phyloP scores from a whole-genome alignment of 2,329 filamentous ascomycete species.

The Xylogone sp. region DNA sequence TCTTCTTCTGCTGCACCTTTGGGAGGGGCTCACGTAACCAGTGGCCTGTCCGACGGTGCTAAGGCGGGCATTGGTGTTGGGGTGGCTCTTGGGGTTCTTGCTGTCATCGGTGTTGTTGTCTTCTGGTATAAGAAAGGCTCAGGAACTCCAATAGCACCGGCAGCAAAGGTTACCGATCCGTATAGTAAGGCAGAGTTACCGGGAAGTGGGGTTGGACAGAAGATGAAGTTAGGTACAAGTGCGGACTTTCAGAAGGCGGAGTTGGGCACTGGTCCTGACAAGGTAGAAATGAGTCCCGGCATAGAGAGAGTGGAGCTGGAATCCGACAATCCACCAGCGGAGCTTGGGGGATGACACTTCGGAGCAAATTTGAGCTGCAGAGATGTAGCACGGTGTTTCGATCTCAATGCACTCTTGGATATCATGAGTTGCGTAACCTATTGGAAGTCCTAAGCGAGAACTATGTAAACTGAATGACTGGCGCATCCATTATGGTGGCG shows the following conservation, averaged over 20 bases:
- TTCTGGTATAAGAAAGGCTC: background rate
- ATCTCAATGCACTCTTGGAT: background rate
- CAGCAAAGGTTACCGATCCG: background rate
- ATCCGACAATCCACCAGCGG: background rate
- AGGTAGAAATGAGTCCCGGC: background rate
- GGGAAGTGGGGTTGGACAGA: background rate
- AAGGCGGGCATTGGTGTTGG: constrained; percentile 11
- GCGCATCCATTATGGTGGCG: background rate
- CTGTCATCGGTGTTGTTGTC: constrained; percentile 2
- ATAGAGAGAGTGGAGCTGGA: background rate
- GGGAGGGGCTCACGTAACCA: background rate
- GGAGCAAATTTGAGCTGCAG: background rate
- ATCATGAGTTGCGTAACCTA: background rate
- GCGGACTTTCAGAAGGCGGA: background rate
- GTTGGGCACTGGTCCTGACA: background rate
- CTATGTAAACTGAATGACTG: background rate
- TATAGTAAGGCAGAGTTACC: background rate
- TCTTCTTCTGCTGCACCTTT: background rate
- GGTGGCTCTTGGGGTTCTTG: constrained; percentile 16
- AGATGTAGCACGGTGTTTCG: background rate
- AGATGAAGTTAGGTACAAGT: background rate
- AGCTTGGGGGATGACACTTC: background rate
- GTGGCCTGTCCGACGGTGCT: background rate
- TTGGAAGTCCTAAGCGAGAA: background rate
- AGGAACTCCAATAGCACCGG: background rate